Evolutionary conservation across 179 eudicot species (phyloP), one percentile per base, ranked within the genome.

Genomic region (Silene coronaria): DNA sequence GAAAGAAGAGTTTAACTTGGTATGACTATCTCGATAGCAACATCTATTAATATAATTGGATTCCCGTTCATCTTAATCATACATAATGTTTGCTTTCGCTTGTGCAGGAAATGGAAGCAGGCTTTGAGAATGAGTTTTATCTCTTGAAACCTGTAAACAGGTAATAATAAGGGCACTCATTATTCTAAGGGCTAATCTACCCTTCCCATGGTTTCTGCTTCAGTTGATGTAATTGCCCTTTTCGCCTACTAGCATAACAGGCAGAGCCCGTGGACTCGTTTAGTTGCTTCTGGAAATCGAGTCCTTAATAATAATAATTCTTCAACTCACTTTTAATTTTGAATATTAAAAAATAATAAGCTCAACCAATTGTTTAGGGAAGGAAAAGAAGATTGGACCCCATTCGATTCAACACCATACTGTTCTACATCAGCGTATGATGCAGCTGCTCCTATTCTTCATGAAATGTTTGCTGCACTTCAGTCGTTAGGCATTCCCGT

Each of bases 1-100:
- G 82, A 93, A 93, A 83, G 91, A 89, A 77, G 98, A 96, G 80
- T 96, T 91, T 76, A 85, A 91, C 87, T 85, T 96, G 99, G 99
- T 96, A 85, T 60, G 38, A 32, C 66, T n/a, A 17, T 67, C 23
- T 32, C 27, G 38, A 48, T 11, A 26, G 46, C 69, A 4, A 32
- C 24, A 34, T 2, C 26, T 26, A n/a, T 58, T 16, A 30, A 2
- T 42, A 12, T 21, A 21, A 23, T 27, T 32, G 14, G 6, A 67
- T 23, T 67, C 48, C 7, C 38, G 48, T 61, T 61, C 61, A 59
- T 51, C 24, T 71, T 64, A 13, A 60, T 34, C 80, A 28, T 65
- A 72, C 80, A 28, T 69, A 72, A 79, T 55, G 74, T 74, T 63
- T 3, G 48, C n/a, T 17, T 9, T 75, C 78, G 26, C 48, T 51